Percentiles rank a stretch among this genome's conserved stretches.
Conservation (phyloP, 768 basidiomycete genomes). For the Agrocybe praecox region DNA sequence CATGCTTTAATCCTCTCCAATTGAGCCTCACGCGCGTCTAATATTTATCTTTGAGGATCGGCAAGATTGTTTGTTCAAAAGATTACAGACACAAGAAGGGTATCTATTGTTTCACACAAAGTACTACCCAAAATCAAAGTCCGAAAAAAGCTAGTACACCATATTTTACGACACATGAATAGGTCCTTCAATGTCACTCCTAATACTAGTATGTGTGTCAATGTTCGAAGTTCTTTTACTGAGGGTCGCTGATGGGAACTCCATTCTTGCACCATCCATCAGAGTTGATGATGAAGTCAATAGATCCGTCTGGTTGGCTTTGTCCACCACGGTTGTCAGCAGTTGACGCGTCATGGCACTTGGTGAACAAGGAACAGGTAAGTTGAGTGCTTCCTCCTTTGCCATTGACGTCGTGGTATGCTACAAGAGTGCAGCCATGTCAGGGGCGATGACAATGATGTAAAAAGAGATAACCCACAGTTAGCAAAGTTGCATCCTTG, state of each 20-base stretch:
- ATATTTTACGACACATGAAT: too few relatives aligned
- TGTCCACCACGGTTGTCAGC: constrained; percentile 46
- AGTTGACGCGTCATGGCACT: constrained; percentile 36
- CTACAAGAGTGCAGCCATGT: constrained; percentile 18
- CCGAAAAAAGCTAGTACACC: too few relatives aligned
- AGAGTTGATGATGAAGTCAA: constrained; percentile 42
- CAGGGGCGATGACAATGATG: not conserved
- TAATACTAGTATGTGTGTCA: too few relatives aligned
- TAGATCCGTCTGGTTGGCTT: constrained; percentile 38
- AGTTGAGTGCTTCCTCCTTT: constrained; percentile 47
- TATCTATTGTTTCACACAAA: too few relatives aligned
- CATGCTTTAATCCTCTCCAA: too few relatives aligned
- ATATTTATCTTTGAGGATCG: too few relatives aligned
- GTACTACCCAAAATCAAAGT: too few relatives aligned
- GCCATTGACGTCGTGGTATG: constrained; percentile 49
- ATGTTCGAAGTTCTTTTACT: not conserved
- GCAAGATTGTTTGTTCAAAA: too few relatives aligned
- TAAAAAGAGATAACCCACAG: constrained; percentile 29
- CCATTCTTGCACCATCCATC: constrained; percentile 43
- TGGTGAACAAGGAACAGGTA: constrained; percentile 43
- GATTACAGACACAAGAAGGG: too few relatives aligned
- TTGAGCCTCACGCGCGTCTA: too few relatives aligned
- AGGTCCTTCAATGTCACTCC: too few relatives aligned
- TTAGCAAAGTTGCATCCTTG: constrained; percentile 44
- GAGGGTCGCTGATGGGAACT: not conserved